Conservation (phyloP, 2,329 filamentous ascomycete species). For the Fusarium globosum region DNA sequence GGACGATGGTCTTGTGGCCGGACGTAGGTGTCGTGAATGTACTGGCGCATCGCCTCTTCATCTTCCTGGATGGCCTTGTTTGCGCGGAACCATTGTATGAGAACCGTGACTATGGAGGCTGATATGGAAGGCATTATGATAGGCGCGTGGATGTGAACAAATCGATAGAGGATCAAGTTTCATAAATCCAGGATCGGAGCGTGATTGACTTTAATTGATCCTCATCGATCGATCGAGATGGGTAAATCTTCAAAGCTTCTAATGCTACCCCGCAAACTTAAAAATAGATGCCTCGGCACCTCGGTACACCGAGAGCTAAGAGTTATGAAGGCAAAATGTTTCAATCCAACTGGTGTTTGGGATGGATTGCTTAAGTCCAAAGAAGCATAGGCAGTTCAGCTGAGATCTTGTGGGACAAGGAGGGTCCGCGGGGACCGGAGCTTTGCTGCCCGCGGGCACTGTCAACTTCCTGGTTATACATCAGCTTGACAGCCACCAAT, state of each 20-base stretch:
- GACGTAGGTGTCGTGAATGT: background rate
- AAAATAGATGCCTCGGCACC: background rate
- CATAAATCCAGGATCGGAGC: fast-evolving
- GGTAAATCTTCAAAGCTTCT: background rate
- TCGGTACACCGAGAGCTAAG: background rate
- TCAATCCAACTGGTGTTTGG: fast-evolving
- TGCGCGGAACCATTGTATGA: background rate
- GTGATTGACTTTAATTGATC: background rate
- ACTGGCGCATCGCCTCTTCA: background rate
- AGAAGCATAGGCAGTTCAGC: background rate
- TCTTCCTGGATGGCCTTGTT: background rate
- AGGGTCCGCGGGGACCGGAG: background rate
- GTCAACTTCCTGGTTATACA: background rate
- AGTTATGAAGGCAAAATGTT: fast-evolving
- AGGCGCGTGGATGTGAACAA: fast-evolving
- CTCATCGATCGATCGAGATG: fast-evolving
- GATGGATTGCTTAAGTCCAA: background rate
- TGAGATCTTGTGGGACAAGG: background rate
- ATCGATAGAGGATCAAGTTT: fast-evolving
- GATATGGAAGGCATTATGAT: background rate
- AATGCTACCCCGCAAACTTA: background rate
- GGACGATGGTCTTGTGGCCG: background rate
- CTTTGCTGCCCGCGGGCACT: background rate
- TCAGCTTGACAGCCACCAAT: background rate
- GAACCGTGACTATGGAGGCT: background rate